phyloP scores from a whole-genome alignment of 345 rosid genomes.

The Euclidium syriacum region DNA sequence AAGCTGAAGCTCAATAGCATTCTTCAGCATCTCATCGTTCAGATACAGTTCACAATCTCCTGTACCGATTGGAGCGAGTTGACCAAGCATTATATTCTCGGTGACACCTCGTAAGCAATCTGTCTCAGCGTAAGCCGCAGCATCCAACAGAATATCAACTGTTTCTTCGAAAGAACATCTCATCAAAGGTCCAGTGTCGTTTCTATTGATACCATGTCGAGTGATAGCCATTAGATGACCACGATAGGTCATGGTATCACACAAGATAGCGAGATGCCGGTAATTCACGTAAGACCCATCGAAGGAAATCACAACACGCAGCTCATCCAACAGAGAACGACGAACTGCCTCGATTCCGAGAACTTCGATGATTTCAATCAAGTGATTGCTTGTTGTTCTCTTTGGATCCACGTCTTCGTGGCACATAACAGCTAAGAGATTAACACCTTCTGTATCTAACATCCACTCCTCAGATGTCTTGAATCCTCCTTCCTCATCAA shows the following conservation, averaged over 20 bases:
- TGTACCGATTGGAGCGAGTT: constrained; percentile 95
- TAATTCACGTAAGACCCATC: constrained; percentile 98
- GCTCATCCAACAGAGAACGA: constrained; percentile 82
- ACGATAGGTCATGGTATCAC: constrained; percentile 99
- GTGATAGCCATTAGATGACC: constrained; percentile 99
- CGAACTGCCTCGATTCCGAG: constrained; percentile 99
- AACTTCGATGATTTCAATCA: constrained; percentile 94
- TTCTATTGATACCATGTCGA: constrained; percentile 93
- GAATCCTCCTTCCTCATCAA: constrained; percentile 76
- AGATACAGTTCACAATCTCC: constrained; percentile 85
- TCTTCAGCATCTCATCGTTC: constrained; percentile 96
- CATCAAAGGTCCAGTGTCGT: constrained; percentile 97
- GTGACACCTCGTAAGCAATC: constrained; percentile 88
- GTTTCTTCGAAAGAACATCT: constrained; percentile 99
- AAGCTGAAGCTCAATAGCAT: constrained; percentile 93
- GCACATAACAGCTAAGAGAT: constrained; percentile 94
- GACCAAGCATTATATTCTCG: constrained; percentile 96
- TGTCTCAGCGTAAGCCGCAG: constrained; percentile 90
- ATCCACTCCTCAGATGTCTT: constrained; percentile 92
- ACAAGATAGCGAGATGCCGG: constrained; percentile 90
- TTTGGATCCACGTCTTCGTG: constrained; percentile 89
- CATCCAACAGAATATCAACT: constrained; percentile 95
- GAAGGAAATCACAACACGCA: constrained; percentile 92
- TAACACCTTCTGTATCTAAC: constrained; percentile 98
- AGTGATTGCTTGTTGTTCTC: constrained; percentile 93